Evolutionary conservation across 768 basidiomycete genomes (phyloP).

Genomic region (Lentinula guzmanii): DNA sequence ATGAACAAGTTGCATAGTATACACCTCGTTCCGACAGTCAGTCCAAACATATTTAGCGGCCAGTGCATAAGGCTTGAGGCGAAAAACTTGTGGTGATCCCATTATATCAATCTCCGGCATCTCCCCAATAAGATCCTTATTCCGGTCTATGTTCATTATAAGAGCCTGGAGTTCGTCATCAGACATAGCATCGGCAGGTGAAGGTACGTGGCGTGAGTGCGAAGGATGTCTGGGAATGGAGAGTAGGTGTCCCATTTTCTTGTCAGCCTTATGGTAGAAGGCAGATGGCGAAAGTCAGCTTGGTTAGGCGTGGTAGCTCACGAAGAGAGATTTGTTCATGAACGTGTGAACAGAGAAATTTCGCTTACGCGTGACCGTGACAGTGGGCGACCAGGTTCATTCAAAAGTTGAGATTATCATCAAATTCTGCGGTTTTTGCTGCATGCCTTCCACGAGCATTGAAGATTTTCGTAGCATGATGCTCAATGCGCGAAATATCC

Average conservation of each 20-base stretch:
- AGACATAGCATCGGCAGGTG: neutral
- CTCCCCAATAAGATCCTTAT: neutral
- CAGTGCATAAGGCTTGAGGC: neutral
- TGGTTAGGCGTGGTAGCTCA: no score
- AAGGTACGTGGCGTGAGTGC: neutral
- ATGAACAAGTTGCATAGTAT: neutral
- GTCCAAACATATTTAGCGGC: neutral
- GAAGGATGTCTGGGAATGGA: neutral
- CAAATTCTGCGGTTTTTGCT: no score
- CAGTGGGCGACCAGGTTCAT: no score
- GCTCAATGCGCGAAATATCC: constrained; percentile 24
- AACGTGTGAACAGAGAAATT: no score
- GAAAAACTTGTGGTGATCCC: neutral
- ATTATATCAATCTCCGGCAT: constrained; percentile 2
- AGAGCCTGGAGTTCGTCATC: neutral
- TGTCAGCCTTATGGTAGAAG: no score
- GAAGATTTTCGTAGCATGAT: constrained; percentile 14
- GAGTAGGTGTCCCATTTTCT: no score
- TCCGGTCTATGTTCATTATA: neutral
- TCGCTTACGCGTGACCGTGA: no score
- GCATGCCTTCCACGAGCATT: constrained; percentile 15
- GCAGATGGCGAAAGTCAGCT: no score
- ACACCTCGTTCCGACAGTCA: neutral
- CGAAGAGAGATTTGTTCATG: no score
- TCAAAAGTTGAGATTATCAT: no score